Evolutionary conservation across 2,329 filamentous ascomycete species (phyloP).

Genomic region (Pochonia chlamydosporia): DNA sequence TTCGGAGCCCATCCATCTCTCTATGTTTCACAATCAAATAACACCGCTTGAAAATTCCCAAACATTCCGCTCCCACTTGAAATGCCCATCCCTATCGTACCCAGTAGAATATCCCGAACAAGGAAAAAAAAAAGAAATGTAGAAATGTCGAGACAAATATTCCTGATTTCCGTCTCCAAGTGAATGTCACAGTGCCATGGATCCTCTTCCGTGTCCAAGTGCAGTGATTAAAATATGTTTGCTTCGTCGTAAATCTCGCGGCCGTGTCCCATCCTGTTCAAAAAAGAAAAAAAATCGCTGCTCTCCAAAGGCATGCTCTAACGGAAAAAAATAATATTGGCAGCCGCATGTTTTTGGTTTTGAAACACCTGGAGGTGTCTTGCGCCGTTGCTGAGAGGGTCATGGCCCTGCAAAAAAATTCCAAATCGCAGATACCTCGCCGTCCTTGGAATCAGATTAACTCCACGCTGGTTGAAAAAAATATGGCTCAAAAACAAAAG

Average conservation of each 20-base stretch:
- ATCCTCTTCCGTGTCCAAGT: not conserved
- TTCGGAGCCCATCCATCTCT: conserved; percentile 1
- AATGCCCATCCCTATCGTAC: not conserved
- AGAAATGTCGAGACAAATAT: not conserved
- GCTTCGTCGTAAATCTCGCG: conserved; percentile 8
- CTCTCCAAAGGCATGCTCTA: not conserved
- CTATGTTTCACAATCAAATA: conserved; percentile 1
- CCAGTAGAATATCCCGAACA: not conserved
- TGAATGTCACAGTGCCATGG: conserved; percentile 6
- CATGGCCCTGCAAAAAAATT: no score
- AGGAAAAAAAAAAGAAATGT: not conserved
- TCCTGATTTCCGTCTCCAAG: conserved; percentile 4
- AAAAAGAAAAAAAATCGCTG: conserved; percentile 3
- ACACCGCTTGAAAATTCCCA: conserved; percentile 1
- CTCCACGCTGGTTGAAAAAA: conserved; percentile 2
- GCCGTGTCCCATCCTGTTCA: conserved; percentile 11
- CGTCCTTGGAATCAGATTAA: not conserved
- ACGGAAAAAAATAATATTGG: conserved; percentile 1
- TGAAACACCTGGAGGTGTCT: not conserved
- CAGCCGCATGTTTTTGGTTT: not conserved
- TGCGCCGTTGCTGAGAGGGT: no score
- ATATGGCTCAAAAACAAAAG: not conserved
- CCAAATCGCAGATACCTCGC: not conserved
- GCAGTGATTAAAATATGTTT: conserved; percentile 9
- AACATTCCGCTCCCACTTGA: not conserved